Evolutionary conservation across 2,329 filamentous ascomycete species (phyloP), one percentile per base, ranked within the genome.

Genomic region (Acephala macrosclerotiorum): DNA sequence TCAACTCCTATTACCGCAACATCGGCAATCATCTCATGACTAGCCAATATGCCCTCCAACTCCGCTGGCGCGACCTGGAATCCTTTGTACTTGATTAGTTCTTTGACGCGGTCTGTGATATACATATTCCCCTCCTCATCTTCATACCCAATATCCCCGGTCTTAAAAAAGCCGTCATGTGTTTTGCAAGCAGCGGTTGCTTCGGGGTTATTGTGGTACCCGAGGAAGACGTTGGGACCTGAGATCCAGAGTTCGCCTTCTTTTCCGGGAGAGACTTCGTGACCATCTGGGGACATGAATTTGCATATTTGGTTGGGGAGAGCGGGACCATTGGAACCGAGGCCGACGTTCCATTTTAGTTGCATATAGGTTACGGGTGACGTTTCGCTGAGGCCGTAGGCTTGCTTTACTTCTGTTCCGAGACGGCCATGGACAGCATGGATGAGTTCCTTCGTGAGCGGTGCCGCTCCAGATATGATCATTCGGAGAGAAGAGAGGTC

Each of bases 341-440:
- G 62, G 12, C 57, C 62, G 16, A 47, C 18, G 49, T 55, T 16
- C 62, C 62, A 64, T 64, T 59, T 55, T 42, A 84, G 80, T 78
- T 70, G 91, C 14, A 87, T 86, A 71, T 92, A 89, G 0, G 92
- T 91, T 1, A 87, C 89, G 0, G 94, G 93, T 36, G 89, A 89
- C n/a, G 92, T 95, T 80, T 97, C 94, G 8, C 88, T 92, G 9
- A 97, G 84, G 0, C 94, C 94, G 75, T 96, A 97, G 22, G 91
- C 94, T 79, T 97, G 94, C 82, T 96, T 97, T 68, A 96, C 88
- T 7, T 89, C 89, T 29, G 95, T 83, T 59, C 87, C 87, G 64
- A 95, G 85, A 11, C 93, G 87, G 29, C 86, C 79, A 82, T 91
- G 91, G 3, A 95, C 86, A 8, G 87, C 85, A 61, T 92, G 87